Evolutionary conservation across 176 grass and related monocot species (phyloP), one percentile per base, ranked within the genome.

Genomic region (Guadua angustifolia): DNA sequence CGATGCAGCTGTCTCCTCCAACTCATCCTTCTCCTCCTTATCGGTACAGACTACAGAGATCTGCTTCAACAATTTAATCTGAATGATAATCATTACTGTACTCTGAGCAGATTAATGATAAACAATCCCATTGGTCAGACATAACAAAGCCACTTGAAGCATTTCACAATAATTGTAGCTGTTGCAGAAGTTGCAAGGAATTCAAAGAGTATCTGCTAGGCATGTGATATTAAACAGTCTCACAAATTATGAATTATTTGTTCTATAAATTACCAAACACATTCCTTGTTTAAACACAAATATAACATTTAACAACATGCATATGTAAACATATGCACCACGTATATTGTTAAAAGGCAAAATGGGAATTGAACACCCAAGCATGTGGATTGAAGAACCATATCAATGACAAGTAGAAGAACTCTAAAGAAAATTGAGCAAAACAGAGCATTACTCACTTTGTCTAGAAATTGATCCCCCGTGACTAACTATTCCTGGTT

Each of bases 401-500:
- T 65, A 79, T 43, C 9, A 82, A 15, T 0, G 24, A 71, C 17
- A 84, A 66, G 33, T 77, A 15, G 76, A 63, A 75, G 22, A 73
- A 80, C 70, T 7, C 26, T 63, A 71, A 73, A 73, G 16, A 22
- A 35, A 85, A 84, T 66, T 22, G 50, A 81, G 25, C 7, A 17
- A 86, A 83, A 73, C 0, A 57, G 56, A 62, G 14, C 47, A 19
- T 33, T 79, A 83, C 84, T 90, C 60, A 93, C 91, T 86, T 93
- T 90, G 85, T 79, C 78, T 84, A 80, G 91, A 87, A 85, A 93
- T 62, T 66, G 88, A 85, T 82, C 85, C 83, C 50, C 88, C 50
- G 25, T 14, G 82, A 93, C 88, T 65, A 79, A 69, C 26, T 71
- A 93, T 66, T 44, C 29, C 91, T 1, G 38, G 73, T 64, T 79